Evolutionary conservation across 495 filamentous ascomycete species (phyloP).

Genomic region (Parmelia sp.): DNA sequence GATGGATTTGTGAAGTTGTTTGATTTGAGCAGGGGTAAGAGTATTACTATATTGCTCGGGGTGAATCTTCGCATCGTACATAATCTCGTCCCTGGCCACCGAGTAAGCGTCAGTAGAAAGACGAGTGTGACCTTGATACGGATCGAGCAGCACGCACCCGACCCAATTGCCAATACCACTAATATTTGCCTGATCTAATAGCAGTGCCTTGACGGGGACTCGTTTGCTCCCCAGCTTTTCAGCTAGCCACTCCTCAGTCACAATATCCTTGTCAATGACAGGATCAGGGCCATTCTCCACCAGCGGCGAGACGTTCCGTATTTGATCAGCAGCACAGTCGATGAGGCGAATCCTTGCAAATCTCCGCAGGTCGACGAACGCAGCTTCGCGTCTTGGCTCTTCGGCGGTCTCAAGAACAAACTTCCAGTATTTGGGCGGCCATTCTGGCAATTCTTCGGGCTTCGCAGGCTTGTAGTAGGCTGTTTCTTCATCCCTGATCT

Average conservation of each 20-base stretch:
- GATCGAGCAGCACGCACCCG: slow-evolving; percentile 44
- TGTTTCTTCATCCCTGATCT: slow-evolving; percentile 68
- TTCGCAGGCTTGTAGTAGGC: slow-evolving; percentile 70
- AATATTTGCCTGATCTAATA: slow-evolving; percentile 84
- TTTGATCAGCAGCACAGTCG: slow-evolving; percentile 66
- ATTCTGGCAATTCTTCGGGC: slow-evolving; percentile 50
- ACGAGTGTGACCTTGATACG: not conserved
- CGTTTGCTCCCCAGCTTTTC: slow-evolving; percentile 64
- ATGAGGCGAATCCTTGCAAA: slow-evolving; percentile 74
- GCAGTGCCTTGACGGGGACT: slow-evolving; percentile 77
- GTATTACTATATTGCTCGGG: slow-evolving; percentile 89
- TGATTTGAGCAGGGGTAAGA: slow-evolving; percentile 64
- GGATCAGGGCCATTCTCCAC: slow-evolving; percentile 92
- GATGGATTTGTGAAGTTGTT: slow-evolving; percentile 64
- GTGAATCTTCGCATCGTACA: slow-evolving; percentile 82
- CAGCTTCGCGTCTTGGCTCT: slow-evolving; percentile 58
- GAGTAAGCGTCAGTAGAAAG: slow-evolving; percentile 20
- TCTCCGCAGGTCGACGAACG: slow-evolving; percentile 76
- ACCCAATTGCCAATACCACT: slow-evolving; percentile 98
- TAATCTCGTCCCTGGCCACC: slow-evolving; percentile 63
- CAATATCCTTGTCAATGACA: slow-evolving; percentile 67
- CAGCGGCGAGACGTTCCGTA: slow-evolving; percentile 70
- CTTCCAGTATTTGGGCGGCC: slow-evolving; percentile 90
- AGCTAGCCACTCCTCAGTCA: slow-evolving; percentile 65
- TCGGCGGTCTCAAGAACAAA: slow-evolving; percentile 65